Conservation (phyloP, 2,329 filamentous ascomycete genomes). For the Balansia obtecta region DNA sequence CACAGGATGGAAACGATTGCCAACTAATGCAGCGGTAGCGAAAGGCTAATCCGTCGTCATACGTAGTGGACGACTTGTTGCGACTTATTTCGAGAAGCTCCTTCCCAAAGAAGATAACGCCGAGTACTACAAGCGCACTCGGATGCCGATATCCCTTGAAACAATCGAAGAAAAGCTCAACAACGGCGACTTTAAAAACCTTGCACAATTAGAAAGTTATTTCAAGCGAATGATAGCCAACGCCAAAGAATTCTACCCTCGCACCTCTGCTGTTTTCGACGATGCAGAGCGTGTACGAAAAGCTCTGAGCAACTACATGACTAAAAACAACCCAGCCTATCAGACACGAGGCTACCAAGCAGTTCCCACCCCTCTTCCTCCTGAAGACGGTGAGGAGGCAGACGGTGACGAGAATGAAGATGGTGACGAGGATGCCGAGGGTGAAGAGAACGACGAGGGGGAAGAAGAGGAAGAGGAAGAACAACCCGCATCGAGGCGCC, state of each 20-base stretch:
- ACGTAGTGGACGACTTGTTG: constrained; percentile 57
- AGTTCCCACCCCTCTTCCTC: constrained; percentile 58
- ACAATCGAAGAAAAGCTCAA: constrained; percentile 66
- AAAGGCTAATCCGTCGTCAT: neutral
- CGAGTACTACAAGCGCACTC: constrained; percentile 67
- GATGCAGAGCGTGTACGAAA: constrained; percentile 83
- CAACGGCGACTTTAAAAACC: constrained; percentile 51
- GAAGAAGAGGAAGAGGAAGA: constrained; percentile 20
- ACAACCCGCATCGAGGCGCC: constrained; percentile 20
- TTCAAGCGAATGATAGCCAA: constrained; percentile 82
- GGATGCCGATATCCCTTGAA: constrained; percentile 67
- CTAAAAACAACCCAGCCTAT: constrained; percentile 75
- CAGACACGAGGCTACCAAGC: constrained; percentile 54
- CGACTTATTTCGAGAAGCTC: constrained; percentile 62
- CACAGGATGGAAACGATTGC: neutral
- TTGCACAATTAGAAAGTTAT: constrained; percentile 70
- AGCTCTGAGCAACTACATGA: constrained; percentile 79
- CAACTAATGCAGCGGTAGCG: neutral
- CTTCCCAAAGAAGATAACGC: constrained; percentile 50
- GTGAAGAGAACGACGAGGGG: constrained; percentile 21
- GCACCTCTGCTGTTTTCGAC: constrained; percentile 59
- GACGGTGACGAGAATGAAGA: constrained; percentile 19
- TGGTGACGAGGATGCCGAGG: constrained; percentile 16
- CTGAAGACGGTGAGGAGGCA: constrained; percentile 17
- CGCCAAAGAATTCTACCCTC: constrained; percentile 72